phyloP scores from a whole-genome alignment of 345 rosid species.

The Hevea brasiliensis region DNA sequence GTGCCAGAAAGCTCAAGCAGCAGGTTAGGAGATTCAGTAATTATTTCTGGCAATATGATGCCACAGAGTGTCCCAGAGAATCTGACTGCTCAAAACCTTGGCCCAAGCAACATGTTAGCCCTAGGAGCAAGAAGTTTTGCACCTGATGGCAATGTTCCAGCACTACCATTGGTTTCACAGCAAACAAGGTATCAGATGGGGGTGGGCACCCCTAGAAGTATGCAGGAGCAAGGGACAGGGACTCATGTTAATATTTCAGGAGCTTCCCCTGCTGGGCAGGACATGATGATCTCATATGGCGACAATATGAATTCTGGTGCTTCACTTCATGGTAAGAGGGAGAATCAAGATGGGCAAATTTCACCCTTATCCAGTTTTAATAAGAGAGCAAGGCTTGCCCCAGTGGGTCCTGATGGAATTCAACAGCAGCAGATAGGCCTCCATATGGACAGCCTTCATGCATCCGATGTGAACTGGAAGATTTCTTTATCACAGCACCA shows the following conservation, averaged over 20 bases:
- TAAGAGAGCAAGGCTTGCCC: slow-evolving; percentile 59
- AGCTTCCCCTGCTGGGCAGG: slow-evolving; percentile 66
- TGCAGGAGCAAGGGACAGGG: slow-evolving; percentile 63
- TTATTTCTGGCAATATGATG: slow-evolving; percentile 50
- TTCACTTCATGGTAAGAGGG: slow-evolving; percentile 66
- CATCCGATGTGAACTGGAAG: slow-evolving; percentile 70
- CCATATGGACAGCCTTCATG: slow-evolving; percentile 57
- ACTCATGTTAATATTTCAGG: slow-evolving; percentile 46
- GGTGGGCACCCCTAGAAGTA: slow-evolving; percentile 53
- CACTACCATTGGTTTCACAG: slow-evolving; percentile 48
- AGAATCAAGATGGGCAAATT: slow-evolving; percentile 63
- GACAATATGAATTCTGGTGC: slow-evolving; percentile 52
- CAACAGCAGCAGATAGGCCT: slow-evolving; percentile 66
- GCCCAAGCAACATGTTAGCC: slow-evolving; percentile 45
- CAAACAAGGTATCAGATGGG: slow-evolving; percentile 60
- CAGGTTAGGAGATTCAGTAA: slow-evolving; percentile 48
- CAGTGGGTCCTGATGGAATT: slow-evolving; percentile 59
- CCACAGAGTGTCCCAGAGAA: slow-evolving; percentile 60
- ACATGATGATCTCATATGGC: slow-evolving; percentile 56
- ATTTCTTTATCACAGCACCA: slow-evolving; percentile 56
- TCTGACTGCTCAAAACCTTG: slow-evolving; percentile 54
- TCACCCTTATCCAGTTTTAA: slow-evolving; percentile 58
- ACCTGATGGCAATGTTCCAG: slow-evolving; percentile 51
- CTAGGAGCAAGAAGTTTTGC: slow-evolving; percentile 54
- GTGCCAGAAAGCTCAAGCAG: slow-evolving; percentile 65